Evolutionary conservation across 345 rosid species (phyloP).

Genomic region (Pelargonium nanum): DNA sequence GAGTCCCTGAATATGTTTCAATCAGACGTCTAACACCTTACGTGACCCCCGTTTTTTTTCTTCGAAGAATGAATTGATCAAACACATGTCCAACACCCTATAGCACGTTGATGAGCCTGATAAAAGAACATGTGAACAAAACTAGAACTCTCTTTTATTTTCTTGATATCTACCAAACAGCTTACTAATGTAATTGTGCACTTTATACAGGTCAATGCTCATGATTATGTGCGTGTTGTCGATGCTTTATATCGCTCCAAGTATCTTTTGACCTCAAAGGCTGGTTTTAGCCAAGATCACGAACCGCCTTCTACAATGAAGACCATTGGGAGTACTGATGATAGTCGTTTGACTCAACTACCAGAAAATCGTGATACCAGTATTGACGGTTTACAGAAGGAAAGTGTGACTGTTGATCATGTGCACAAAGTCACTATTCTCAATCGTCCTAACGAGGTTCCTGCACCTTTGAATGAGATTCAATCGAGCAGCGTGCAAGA

Average conservation of each 20-base stretch:
- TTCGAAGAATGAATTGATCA: too few species aligned
- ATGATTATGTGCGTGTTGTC: slow-evolving; percentile 52
- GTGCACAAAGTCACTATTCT: slow-evolving; percentile 80
- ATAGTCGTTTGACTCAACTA: slow-evolving; percentile 15
- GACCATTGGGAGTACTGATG: slow-evolving; percentile 23
- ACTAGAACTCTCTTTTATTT: too few species aligned
- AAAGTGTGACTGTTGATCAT: slow-evolving; percentile 19
- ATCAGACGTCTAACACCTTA: too few species aligned
- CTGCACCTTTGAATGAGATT: slow-evolving; percentile 16
- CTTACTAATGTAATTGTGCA: not conserved
- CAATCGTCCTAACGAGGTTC: slow-evolving; percentile 64
- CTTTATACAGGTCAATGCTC: slow-evolving; percentile 57
- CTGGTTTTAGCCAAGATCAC: slow-evolving; percentile 22
- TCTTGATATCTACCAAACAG: not conserved
- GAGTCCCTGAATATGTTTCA: too few species aligned
- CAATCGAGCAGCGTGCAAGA: slow-evolving; percentile 23
- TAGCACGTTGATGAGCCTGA: too few species aligned
- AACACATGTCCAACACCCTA: too few species aligned
- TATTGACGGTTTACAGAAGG: slow-evolving; percentile 20
- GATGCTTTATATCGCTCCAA: slow-evolving; percentile 76
- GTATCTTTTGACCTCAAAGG: slow-evolving; percentile 46
- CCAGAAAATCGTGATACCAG: slow-evolving; percentile 20
- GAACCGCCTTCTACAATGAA: slow-evolving; percentile 22
- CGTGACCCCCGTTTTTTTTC: too few species aligned
- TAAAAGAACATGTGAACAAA: too few species aligned